phyloP scores from a whole-genome alignment of 1,139 yeast genomes.

The Yamadazyma pseudoaaseri region DNA sequence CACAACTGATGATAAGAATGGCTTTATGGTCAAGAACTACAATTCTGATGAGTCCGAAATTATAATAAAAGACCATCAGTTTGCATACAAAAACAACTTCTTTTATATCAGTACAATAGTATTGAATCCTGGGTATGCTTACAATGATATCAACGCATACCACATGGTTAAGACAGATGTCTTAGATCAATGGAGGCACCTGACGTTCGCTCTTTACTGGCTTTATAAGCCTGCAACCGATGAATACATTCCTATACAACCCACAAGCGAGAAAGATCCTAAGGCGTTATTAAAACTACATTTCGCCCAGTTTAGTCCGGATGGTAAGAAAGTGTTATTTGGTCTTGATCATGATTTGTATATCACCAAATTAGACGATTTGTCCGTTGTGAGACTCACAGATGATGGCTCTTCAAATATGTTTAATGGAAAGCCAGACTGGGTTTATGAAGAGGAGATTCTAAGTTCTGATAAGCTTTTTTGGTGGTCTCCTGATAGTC shows the following conservation, averaged over 20 bases:
- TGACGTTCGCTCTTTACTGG: conserved; percentile 42
- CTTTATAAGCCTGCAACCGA: conserved; percentile 22
- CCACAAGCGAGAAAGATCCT: conserved; percentile 12
- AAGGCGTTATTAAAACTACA: conserved; percentile 28
- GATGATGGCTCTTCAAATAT: conserved; percentile 62
- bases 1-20: conserved; percentile 18
- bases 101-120: conserved; percentile 27
- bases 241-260: conserved; percentile 26
- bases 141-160: conserved; percentile 22
- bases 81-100: conserved; percentile 33
- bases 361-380: conserved; percentile 34
- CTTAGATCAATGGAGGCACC: conserved; percentile 40
- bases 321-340: conserved; percentile 33
- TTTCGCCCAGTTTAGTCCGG: conserved; percentile 43
- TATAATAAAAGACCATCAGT: conserved; percentile 25
- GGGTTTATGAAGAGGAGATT: conserved; percentile 98
- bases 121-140: conserved; percentile 34
- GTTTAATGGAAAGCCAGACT: conserved; percentile 89
- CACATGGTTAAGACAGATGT: conserved; percentile 38
- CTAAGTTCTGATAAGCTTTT: conserved; percentile 59
- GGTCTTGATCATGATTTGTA: conserved; percentile 38
- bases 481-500: conserved; percentile 88
- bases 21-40: conserved; percentile 13
- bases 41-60: conserved; percentile 14
- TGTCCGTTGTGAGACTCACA: conserved; percentile 48